Evolutionary conservation across 331 rosid genomes (phyloP).

Genomic region (Quercus lobata): DNA sequence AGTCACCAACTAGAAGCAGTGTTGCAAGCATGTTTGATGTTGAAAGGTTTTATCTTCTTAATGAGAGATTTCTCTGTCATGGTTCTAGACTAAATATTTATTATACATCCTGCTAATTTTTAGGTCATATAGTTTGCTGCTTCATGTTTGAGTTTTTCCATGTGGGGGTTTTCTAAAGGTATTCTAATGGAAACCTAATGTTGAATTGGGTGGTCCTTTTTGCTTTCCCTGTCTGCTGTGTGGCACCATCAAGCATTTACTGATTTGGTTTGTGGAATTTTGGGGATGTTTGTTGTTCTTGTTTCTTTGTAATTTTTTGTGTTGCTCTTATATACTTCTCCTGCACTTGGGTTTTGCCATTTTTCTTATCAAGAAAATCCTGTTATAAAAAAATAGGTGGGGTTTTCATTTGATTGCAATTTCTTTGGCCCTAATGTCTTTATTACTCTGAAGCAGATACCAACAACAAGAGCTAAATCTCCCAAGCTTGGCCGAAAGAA

Average conservation of each 20-base stretch:
- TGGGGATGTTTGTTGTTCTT: no score
- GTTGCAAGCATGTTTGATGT: neutral
- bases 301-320: no score
- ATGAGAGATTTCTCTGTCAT: neutral
- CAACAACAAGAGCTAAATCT: constrained; percentile 97
- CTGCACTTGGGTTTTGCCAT: no score
- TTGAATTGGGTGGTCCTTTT: neutral
- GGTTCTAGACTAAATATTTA: neutral
- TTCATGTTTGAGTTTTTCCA: neutral
- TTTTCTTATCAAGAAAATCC: no score
- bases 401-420: neutral
- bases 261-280: neutral
- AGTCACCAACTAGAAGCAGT: neutral
- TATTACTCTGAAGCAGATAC: constrained; percentile 57
- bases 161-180: neutral
- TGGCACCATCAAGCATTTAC: neutral
- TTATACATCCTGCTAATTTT: neutral
- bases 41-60: neutral
- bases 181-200: neutral
- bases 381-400: neutral
- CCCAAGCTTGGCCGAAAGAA: constrained; percentile 97
- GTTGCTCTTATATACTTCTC: no score
- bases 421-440: neutral
- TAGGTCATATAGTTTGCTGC: neutral
- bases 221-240: neutral